Percentiles rank a stretch among this genome's conserved stretches.
Conservation (phyloP, 139 green algal genomes). For the Volvox reticuliferus region DNA sequence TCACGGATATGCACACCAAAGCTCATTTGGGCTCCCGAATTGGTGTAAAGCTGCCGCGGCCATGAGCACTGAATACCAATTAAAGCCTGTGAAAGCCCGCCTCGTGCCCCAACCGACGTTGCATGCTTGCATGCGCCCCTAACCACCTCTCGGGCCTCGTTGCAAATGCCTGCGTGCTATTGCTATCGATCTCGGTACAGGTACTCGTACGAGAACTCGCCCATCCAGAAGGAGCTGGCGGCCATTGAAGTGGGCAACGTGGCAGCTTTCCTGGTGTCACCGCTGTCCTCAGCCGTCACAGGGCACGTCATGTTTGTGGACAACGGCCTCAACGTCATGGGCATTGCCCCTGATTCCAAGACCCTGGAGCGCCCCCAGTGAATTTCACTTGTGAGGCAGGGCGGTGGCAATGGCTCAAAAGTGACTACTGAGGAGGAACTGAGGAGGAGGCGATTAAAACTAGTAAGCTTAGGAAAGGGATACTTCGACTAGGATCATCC, state of each 20-base stretch:
- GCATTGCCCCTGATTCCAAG: constrained; percentile 87
- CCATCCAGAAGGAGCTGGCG: constrained; percentile 95
- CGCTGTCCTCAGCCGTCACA: constrained; percentile 91
- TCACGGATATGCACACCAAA: no score
- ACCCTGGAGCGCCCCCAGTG: constrained; percentile 63
- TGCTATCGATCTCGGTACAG: constrained; percentile 34
- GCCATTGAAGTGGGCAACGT: constrained; percentile 85
- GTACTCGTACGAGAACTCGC: constrained; percentile 93
- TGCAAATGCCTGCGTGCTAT: no score
- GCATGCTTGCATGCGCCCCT: no score
- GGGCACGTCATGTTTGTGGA: constrained; percentile 90
- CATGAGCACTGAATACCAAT: no score
- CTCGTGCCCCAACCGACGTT: no score
- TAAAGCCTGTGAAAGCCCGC: no score
- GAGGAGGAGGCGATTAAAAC: not conserved
- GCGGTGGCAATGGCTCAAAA: not conserved
- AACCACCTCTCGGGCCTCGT: no score
- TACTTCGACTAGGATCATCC: no score
- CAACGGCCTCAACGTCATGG: constrained; percentile 97
- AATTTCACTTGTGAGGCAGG: not conserved
- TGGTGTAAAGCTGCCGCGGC: no score
- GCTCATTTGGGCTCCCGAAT: no score
- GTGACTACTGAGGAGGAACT: not conserved
- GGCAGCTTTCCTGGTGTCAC: constrained; percentile 95
- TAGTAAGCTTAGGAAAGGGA: no score